Evolutionary conservation across 148 eudicot genomes (phyloP).

Genomic region (Rhododendron williamsianum): DNA sequence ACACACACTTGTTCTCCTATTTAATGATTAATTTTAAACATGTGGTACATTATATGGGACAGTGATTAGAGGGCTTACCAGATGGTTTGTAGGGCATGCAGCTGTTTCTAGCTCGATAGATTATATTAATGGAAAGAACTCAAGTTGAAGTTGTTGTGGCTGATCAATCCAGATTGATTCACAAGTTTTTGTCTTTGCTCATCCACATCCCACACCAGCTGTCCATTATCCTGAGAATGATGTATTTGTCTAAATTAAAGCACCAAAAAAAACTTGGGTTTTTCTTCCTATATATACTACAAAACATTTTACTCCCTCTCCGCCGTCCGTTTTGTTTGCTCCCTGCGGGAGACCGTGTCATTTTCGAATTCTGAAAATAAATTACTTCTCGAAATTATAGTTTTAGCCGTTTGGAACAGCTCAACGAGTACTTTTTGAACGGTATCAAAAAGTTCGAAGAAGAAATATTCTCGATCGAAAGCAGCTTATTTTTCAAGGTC

Average conservation of each 20-base stretch:
- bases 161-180: slow-evolving; percentile 23
- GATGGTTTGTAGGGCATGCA: slow-evolving; percentile 20
- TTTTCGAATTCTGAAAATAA: too few relatives aligned
- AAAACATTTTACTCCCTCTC: not conserved
- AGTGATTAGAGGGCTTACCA: slow-evolving; percentile 20
- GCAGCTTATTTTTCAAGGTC: not conserved
- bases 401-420: too few relatives aligned
- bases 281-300: not conserved
- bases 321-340: not conserved
- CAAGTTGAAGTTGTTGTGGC: slow-evolving; percentile 30
- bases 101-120: not conserved
- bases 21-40: not conserved
- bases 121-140: slow-evolving; percentile 21
- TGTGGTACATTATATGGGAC: slow-evolving; percentile 2
- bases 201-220: slow-evolving; percentile 27
- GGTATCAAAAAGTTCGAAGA: not conserved
- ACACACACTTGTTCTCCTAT: not conserved
- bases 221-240: slow-evolving; percentile 32
- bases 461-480: not conserved
- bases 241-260: not conserved
- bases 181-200: slow-evolving; percentile 31
- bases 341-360: too few relatives aligned
- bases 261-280: not conserved
- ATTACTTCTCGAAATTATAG: not conserved
- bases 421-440: not conserved